These are phyloP conservation scores for Elaeis guineensis DNA, from an alignment of 176 grass and related monocot genomes.

Conservation along the genomic window DNA sequence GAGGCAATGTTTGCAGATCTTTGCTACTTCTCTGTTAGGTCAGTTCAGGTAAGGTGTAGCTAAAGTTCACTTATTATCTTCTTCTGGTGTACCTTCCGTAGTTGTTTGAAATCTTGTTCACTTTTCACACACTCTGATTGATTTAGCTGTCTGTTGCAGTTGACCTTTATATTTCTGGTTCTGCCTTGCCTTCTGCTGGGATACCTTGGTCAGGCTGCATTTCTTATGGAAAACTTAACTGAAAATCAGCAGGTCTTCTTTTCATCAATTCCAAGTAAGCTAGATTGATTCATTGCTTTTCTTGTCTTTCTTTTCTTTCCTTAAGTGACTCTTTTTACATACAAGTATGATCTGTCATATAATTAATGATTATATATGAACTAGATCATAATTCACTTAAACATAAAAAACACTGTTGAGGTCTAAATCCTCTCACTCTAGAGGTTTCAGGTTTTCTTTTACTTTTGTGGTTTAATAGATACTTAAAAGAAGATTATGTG, in stretches of 20 bases:
- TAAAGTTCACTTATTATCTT: constrained; percentile 11
- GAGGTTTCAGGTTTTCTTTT: neutral
- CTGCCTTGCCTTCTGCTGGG: constrained; percentile 94
- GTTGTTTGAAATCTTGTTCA: constrained; percentile 30
- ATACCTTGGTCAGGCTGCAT: constrained; percentile 95
- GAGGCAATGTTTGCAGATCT: constrained; percentile 99
- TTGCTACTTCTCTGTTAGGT: constrained; percentile 97
- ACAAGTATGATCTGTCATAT: too few species aligned
- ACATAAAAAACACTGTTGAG: too few species aligned
- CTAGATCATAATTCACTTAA: neutral
- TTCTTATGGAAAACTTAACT: constrained; percentile 82
- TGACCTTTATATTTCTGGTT: constrained; percentile 89
- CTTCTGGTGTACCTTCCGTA: constrained; percentile 7
- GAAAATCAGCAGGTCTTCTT: constrained; percentile 91
- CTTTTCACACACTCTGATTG: constrained; percentile 9
- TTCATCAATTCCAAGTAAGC: constrained; percentile 95
- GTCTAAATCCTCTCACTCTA: too few species aligned
- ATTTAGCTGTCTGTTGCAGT: constrained; percentile 42
- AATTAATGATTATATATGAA: neutral
- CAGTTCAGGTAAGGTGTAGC: constrained; percentile 59
- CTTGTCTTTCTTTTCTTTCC: neutral
- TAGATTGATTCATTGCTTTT: constrained; percentile 5
- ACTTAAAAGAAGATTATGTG: constrained; percentile 19
- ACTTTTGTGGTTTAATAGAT: constrained; percentile 8
- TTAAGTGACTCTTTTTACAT: too few species aligned